Base-by-base conservation (phyloP, 768 basidiomycete genomes). In the Gloeophyllum trabeum region DNA sequence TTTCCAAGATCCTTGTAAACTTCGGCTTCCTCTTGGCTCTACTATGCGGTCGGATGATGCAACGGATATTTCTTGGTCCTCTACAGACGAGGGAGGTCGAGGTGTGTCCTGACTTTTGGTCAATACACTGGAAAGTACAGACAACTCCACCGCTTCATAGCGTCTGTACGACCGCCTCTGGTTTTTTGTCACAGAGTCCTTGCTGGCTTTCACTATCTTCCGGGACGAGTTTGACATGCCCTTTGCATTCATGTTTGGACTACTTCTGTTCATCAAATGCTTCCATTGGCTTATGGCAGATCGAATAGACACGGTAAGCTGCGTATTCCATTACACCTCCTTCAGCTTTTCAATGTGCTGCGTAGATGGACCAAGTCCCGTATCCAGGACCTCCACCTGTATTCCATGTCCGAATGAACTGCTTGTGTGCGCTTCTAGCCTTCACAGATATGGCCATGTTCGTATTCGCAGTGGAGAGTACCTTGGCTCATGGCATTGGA, bases 281-380 rank as follows among this genome's bases (percentile, higher is more conserved):
- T 98, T 98, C 62, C 96, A 99, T 58, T 99, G 96, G 96, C 73
- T 99, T 24, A 78, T 93, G 44, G 76, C 80, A 4, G 96, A 98
- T 60, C 77, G 96, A 39, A 86, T 99, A 41, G 96, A 99, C 75
- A 93, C 89, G 76, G 94, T 94, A 46, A 24, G 42, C 45, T 6
- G 4, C 18, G 26, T 7, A 16, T n/a, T 18, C 26, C n/a, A n/a
- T n/a, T 16, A 32, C 28, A 32, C 28, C 28, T 32, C 10, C 10
- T 32, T 16, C 10, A 32, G 28, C 28, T 32, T 16, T 32, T 10
- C 28, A n/a, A 32, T 32, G 16, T 32, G 10, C 28, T 32, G 28
- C 47, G 3, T 52, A 99, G 94, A 98, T 99, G 92, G 96, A 99
- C 54, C 96, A 99, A 64, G 69, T 82, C 41, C 82, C 91, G 23